Percentiles rank a stretch among this genome's conserved stretches.
These are phyloP conservation scores for Mollisiaceae sp. DNA, from an alignment of 2,329 filamentous ascomycete genomes.

Conservation along the genomic window DNA sequence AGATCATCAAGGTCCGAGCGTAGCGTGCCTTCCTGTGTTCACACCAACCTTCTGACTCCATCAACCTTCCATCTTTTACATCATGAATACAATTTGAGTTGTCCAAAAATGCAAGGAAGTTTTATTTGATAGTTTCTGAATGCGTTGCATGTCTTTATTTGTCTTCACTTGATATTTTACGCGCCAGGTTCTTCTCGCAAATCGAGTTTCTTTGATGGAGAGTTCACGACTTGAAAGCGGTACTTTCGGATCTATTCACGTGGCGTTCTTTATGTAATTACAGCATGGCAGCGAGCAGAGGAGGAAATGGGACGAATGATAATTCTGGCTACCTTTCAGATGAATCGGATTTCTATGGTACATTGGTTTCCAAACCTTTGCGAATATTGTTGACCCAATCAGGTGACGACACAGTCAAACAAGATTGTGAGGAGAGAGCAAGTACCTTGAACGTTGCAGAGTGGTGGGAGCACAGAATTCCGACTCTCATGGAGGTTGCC, in stretches of 20 bases:
- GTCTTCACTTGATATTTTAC: not conserved
- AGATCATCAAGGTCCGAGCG: conserved; percentile 16
- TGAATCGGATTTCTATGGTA: conserved; percentile 64
- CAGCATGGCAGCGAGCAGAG: conserved; percentile 28
- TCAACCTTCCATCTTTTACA: conserved; percentile 6
- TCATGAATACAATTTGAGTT: not conserved
- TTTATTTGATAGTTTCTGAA: not conserved
- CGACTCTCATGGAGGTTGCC: conserved; percentile 44
- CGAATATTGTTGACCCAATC: conserved; percentile 25
- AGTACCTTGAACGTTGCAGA: conserved; percentile 53
- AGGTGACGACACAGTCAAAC: conserved; percentile 61
- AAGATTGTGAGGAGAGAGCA: conserved; percentile 55
- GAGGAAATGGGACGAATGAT: conserved; percentile 1
- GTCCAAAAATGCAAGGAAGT: not conserved
- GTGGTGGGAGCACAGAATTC: conserved; percentile 53
- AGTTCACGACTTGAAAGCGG: conserved; percentile 19
- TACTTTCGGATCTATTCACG: not conserved
- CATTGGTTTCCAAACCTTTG: conserved; percentile 12
- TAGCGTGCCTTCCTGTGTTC: conserved; percentile 10
- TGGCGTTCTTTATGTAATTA: conserved; percentile 4
- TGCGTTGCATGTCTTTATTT: conserved; percentile 6
- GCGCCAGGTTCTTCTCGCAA: not conserved
- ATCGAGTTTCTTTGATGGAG: conserved; percentile 5
- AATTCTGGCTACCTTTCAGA: conserved; percentile 39
- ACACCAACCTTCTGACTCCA: conserved; percentile 7